Percentiles rank a stretch among this genome's conserved stretches.
Conservation (phyloP, 179 eudicot genomes). For the Heliamphora pulchella region DNA sequence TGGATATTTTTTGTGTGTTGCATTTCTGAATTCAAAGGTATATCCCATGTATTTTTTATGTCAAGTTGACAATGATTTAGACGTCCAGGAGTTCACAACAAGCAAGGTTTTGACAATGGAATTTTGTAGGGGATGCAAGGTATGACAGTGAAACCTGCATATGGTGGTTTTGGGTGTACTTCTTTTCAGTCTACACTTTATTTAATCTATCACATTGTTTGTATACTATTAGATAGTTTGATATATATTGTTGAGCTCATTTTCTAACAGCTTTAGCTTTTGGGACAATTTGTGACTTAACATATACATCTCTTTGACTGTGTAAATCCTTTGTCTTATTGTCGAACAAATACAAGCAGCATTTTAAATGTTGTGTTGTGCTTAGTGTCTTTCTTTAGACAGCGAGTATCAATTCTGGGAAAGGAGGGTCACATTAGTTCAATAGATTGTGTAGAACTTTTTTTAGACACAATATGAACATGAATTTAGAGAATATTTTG, state of each 20-base stretch:
- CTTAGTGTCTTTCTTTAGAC: constrained; percentile 8
- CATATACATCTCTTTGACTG: neutral
- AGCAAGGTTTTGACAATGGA: constrained; percentile 83
- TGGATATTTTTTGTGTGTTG: constrained; percentile 2
- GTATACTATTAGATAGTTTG: too few relatives aligned
- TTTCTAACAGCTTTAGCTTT: too few relatives aligned
- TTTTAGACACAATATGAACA: neutral
- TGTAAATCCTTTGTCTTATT: neutral
- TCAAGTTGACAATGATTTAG: constrained; percentile 20
- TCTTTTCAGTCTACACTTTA: neutral
- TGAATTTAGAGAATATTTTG: neutral
- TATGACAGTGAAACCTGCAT: constrained; percentile 21
- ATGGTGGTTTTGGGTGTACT: neutral
- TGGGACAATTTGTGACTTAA: too few relatives aligned
- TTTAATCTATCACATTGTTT: constrained; percentile 4
- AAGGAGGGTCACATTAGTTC: neutral
- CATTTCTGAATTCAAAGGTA: neutral
- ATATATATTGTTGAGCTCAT: too few relatives aligned
- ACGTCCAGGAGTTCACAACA: constrained; percentile 63
- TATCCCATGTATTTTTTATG: constrained; percentile 6
- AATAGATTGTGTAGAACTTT: neutral
- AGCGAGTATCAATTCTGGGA: neutral
- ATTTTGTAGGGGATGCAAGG: constrained; percentile 76
- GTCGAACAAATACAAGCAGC: neutral
- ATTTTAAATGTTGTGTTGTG: neutral